Conservation (phyloP, 805 yeast genomes). For the Naumovozyma castellii region DNA sequence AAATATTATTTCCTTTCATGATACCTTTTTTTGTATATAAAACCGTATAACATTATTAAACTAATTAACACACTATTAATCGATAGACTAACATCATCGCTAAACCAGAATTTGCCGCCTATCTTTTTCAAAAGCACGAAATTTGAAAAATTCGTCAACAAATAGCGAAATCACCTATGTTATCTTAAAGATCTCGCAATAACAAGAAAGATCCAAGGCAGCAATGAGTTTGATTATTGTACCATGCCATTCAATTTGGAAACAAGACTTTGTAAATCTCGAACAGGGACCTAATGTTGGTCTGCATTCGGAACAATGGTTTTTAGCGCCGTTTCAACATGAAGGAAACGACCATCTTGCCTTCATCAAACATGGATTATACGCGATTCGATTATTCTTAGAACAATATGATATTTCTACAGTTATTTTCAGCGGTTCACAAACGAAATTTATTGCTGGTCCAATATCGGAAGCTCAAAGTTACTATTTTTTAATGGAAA, state of each 20-base stretch:
- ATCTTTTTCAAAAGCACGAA: background rate
- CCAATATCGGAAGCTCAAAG: conserved; percentile 53
- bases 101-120: background rate
- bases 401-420: conserved; percentile 27
- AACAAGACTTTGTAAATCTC: background rate
- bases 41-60: too few species aligned
- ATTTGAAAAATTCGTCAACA: background rate
- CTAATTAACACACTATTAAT: too few species aligned
- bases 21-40: too few species aligned
- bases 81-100: too few species aligned
- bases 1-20: background rate
- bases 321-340: conserved; percentile 53
- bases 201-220: background rate
- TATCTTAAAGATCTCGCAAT: too few species aligned
- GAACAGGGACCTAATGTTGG: conserved; percentile 35
- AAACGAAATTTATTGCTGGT: conserved; percentile 49
- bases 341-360: conserved; percentile 62
- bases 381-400: conserved; percentile 33
- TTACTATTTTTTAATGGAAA: conserved; percentile 39
- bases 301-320: conserved; percentile 47
- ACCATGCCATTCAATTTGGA: conserved; percentile 63
- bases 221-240: conserved; percentile 36
- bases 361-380: conserved; percentile 51
- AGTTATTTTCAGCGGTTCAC: conserved; percentile 55
- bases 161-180: too few species aligned